Evolutionary conservation across 1,139 yeast genomes (phyloP), one percentile per base, ranked within the genome.

Genomic region (Scheffersomyces quercinus): DNA sequence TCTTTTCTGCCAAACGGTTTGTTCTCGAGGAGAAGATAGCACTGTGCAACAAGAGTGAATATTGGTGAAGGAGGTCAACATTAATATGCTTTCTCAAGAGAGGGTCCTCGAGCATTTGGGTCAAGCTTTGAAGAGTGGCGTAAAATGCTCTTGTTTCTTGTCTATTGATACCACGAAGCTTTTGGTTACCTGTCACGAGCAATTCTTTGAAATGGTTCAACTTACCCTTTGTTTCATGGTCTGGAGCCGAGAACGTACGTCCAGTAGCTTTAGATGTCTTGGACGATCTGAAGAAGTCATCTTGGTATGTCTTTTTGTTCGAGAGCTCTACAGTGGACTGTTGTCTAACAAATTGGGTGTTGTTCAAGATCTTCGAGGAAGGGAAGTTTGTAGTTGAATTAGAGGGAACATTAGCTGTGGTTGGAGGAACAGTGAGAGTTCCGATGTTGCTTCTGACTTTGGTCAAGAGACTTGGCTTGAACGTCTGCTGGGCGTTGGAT

Each of bases 381-480:
- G 24, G 24, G 24, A 31, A 31, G 20, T 31, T 31, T 12, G 29
- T 29, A 13, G 41, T 38, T 12, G 33, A 45, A 46, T 35, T 49
- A 44, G 20, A 43, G 38, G 35, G 15, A n/a, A 14, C 33, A 29
- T 32, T 26, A 28, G 28, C 36, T 40, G 40, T 36, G 47, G 49
- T 29, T 9, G 54, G 49, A 2, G 54, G 53, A 37, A 53, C 41
- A 3, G 35, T 35, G 9, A 59, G 50, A 5, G 20, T 20, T 20
- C 24, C 15, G 24, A 31, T 60, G 51, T 66, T 65, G 39, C 59
- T 60, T 47, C 73, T 64, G 28, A 72, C 72, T 51, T 73, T 70
- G 60, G 62, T 71, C 44, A 71, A 61, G 41, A 73, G 54, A 34
- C 60, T 70, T 9, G 78, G 77, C 46, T 74, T 64, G 35, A 73